Evolutionary conservation across 345 rosid species (phyloP).

Genomic region (Noccaea bulbosa): DNA sequence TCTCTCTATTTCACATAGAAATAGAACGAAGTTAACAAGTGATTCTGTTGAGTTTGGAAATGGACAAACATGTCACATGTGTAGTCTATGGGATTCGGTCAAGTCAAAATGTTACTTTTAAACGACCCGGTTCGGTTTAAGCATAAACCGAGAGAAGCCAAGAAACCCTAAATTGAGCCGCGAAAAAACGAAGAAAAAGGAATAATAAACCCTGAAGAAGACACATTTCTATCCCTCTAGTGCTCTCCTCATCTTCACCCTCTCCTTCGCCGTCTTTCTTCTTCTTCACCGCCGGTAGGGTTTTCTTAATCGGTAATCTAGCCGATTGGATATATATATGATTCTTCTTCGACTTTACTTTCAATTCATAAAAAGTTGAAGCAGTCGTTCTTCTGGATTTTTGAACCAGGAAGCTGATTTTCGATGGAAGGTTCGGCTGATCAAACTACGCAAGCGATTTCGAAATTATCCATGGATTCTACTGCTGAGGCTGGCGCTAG

Average conservation of each 20-base stretch:
- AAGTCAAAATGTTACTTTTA: neutral
- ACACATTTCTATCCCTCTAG: neutral
- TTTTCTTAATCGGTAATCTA: neutral
- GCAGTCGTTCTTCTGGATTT: neutral
- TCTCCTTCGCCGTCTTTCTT: conserved; percentile 32
- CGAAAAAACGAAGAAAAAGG: neutral
- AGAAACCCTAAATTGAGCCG: conserved; percentile 27
- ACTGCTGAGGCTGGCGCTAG: conserved; percentile 18
- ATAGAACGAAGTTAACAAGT: no score
- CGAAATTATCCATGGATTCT: conserved; percentile 33
- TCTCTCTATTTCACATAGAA: neutral
- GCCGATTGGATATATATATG: neutral
- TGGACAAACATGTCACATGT: no score
- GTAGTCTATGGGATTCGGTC: no score
- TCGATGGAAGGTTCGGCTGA: conserved; percentile 27
- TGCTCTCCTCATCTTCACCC: neutral
- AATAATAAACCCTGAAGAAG: conserved; percentile 34
- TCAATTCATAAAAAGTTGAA: neutral
- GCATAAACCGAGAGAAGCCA: conserved; percentile 1
- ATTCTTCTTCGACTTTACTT: neutral
- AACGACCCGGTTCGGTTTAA: conserved; percentile 30
- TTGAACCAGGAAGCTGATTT: conserved; percentile 9
- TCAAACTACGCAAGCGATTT: conserved; percentile 31
- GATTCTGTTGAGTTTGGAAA: no score
- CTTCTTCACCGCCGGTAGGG: neutral